Percentiles rank a stretch among this genome's conserved stretches.
These are phyloP conservation scores for Avicennia marina DNA, from an alignment of 257 asterid species.

Conservation along the genomic window DNA sequence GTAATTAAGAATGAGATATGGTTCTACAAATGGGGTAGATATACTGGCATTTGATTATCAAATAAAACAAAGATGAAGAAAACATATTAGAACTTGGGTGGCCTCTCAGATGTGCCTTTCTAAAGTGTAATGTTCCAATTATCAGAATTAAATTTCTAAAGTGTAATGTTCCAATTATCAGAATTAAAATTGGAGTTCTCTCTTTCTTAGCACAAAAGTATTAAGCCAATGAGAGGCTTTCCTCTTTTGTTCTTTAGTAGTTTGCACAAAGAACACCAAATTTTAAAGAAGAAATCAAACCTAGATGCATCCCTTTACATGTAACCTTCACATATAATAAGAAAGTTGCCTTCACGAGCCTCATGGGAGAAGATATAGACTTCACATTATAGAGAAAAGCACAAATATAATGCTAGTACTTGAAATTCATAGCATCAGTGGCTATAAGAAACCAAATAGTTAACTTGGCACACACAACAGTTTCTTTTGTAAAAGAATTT, in stretches of 20 bases:
- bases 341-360: constrained; percentile 23
- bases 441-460: constrained; percentile 14
- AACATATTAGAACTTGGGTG: background rate
- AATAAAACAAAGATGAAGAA: background rate
- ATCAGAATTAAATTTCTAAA: too few species aligned
- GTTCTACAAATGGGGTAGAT: background rate
- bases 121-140: constrained; percentile 18
- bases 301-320: constrained; percentile 6
- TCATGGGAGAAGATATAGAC: constrained; percentile 14
- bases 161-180: constrained; percentile 21
- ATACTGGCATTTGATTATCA: background rate
- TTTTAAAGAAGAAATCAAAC: background rate
- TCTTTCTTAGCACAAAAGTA: background rate
- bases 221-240: background rate
- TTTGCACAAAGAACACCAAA: background rate
- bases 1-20: too few species aligned
- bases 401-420: background rate
- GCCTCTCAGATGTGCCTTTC: constrained; percentile 5
- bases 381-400: constrained; percentile 8
- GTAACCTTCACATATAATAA: constrained; percentile 2
- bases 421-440: constrained; percentile 11
- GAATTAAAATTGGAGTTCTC: constrained; percentile 16
- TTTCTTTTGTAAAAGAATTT: background rate
- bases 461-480: constrained; percentile 14
- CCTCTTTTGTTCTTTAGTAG: background rate